Evolutionary conservation across 2,329 filamentous ascomycete species (phyloP), one percentile per base, ranked within the genome.

Genomic region (Colletotrichum endophyticum): DNA sequence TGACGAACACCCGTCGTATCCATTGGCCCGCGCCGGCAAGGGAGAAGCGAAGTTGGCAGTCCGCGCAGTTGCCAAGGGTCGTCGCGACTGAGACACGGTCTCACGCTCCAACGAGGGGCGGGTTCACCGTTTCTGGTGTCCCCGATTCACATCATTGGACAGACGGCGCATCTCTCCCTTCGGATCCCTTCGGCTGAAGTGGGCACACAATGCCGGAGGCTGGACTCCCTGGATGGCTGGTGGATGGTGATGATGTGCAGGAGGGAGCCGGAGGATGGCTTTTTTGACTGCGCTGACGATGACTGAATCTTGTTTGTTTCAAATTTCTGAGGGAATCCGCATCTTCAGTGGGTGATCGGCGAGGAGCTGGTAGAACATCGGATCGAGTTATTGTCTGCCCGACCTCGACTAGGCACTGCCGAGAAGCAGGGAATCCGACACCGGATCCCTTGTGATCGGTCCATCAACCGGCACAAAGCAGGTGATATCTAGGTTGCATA

Each of bases 181-280:
- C 44, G 39, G 30, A 73, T 74, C 74, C 74, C 74, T 76, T 73
- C 36, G 39, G n/a, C 59, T 59, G 27, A 53, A 19, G 22, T 22
- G 57, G 34, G 27, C 22, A 49, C 59, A 49, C 59, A 61, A 74
- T 69, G 30, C 19, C 13, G 64, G 73, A 68, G 74, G 74, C 27
- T 74, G 74, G 74, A n/a, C 74, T 74, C 74, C 74, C 74, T 76
- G 19, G 64, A 39, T 70, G 71, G 59, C 66, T 61, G 64, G 70
- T 32, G 19, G n/a, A 6, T 19, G 44, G 61, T 5, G 49, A 64
- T 57, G 30, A 30, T 62, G 57, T 32, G 32, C 44, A 32, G 25
- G 27, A 30, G 70, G 49, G 70, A 25, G 39, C 56, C 63, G 34
- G 36, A 7, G 5, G 28, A n/a, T 27, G 22, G 39, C 44, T 53